A percentile compares a stretch with the other conserved stretches of the same genome.
phyloP scores from a whole-genome alignment of 768 basidiomycete genomes.

The Cyclocybe aegerita region DNA sequence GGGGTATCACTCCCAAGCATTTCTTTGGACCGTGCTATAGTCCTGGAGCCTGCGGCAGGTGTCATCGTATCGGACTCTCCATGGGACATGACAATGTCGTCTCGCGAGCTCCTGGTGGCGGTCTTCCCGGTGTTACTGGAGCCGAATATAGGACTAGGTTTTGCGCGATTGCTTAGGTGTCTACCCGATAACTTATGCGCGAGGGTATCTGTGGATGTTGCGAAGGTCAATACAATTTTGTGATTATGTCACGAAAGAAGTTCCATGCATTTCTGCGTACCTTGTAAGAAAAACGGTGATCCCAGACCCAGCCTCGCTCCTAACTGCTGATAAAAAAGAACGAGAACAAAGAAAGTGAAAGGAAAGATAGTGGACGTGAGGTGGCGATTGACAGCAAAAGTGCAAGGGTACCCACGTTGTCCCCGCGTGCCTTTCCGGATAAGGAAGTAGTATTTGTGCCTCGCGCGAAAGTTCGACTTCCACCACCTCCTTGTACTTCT shows the following conservation, averaged over 20 bases:
- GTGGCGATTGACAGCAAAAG: conserved; percentile 22
- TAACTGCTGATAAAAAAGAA: conserved; percentile 25
- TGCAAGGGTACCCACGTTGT: conserved; percentile 35
- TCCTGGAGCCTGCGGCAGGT: conserved; percentile 16
- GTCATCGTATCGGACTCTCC: conserved; percentile 13
- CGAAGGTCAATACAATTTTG: conserved; percentile 6
- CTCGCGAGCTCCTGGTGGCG: conserved; percentile 10
- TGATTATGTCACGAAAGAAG: conserved; percentile 3
- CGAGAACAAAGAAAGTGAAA: conserved; percentile 21
- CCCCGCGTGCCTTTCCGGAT: conserved; percentile 39
- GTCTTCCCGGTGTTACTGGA: conserved; percentile 7
- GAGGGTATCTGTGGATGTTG: conserved; percentile 25
- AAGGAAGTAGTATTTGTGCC: conserved; percentile 19
- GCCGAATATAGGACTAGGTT: conserved; percentile 4
- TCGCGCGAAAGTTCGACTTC: conserved; percentile 12
- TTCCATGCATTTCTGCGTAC: conserved; percentile 19
- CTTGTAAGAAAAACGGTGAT: conserved; percentile 40
- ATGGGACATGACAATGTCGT: conserved; percentile 19
- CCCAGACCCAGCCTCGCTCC: conserved; percentile 27
- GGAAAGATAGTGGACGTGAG: conserved; percentile 27
- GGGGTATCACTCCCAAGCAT: conserved; percentile 8
- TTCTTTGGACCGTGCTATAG: conserved; percentile 18
- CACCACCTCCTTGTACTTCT: conserved; percentile 18
- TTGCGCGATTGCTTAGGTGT: conserved; percentile 16
- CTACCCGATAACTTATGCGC: conserved; percentile 33